Evolutionary conservation across 2,329 filamentous ascomycete genomes (phyloP).

Genomic region (Colletotrichum costaricense): DNA sequence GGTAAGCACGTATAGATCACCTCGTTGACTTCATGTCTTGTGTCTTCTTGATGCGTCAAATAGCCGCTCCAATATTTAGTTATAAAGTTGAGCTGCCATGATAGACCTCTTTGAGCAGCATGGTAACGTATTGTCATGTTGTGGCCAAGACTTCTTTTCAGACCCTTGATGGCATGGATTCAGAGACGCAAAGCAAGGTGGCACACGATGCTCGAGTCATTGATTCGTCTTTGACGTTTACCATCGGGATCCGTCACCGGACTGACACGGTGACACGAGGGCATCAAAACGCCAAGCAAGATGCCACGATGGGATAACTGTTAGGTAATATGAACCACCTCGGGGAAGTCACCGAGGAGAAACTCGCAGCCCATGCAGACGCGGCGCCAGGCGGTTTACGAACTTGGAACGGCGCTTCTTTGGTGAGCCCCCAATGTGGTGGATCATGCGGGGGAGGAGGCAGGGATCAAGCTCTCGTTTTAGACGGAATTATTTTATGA

Average conservation of each 20-base stretch:
- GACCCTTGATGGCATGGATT: not conserved
- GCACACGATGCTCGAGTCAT: not conserved
- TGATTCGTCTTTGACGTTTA: not conserved
- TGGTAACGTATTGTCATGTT: not conserved
- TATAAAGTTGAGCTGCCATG: not conserved
- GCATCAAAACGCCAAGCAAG: not conserved
- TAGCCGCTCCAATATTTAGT: not conserved
- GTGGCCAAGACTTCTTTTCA: not conserved
- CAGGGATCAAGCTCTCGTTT: constrained; percentile 1
- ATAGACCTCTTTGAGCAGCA: not conserved
- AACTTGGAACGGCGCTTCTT: not conserved
- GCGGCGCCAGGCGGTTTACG: not conserved
- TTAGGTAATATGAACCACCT: not conserved
- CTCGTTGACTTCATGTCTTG: not conserved
- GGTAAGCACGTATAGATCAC: too few species aligned
- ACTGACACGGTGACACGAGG: not conserved
- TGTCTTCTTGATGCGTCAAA: not conserved
- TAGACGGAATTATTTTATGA: not conserved
- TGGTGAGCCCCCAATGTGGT: not conserved
- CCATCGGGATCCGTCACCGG: not conserved
- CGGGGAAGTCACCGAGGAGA: not conserved
- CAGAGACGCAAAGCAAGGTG: not conserved
- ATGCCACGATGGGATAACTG: not conserved
- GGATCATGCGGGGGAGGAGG: constrained; percentile 14
- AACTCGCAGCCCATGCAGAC: not conserved